Evolutionary conservation across 345 rosid genomes (phyloP).

Genomic region (Tarenaya hassleriana): DNA sequence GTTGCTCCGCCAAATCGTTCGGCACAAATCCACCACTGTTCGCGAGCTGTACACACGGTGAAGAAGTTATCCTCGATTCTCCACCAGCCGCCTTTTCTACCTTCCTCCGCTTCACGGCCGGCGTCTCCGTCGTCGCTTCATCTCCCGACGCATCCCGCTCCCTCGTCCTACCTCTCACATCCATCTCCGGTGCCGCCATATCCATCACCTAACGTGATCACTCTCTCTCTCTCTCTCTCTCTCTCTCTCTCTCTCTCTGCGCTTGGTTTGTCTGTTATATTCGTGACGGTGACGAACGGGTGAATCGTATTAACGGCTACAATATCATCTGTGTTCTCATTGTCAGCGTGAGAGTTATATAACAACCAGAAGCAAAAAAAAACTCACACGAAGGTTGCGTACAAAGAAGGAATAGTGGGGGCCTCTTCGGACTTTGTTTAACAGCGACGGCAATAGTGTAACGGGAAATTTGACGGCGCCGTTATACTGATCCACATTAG

Average conservation of each 20-base stretch:
- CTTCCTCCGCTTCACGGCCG: conserved; percentile 24
- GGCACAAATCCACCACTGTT: conserved; percentile 11
- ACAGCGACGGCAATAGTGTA: background rate
- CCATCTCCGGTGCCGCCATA: conserved; percentile 22
- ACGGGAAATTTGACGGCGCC: conserved; percentile 31
- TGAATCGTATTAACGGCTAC: background rate
- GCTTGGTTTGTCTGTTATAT: conserved; percentile 1
- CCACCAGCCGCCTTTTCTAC: conserved; percentile 13
- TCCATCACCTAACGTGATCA: conserved; percentile 8
- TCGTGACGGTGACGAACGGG: conserved; percentile 7
- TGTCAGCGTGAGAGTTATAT: too few species aligned
- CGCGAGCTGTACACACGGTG: conserved; percentile 24
- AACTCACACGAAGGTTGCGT: conserved; percentile 20
- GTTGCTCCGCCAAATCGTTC: conserved; percentile 22
- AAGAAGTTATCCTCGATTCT: conserved; percentile 20
- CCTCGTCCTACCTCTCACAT: conserved; percentile 17
- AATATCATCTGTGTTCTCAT: conserved; percentile 18
- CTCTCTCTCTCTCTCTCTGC: conserved; percentile 8
- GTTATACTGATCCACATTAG: background rate
- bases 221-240: conserved; percentile 14
- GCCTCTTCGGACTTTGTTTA: background rate
- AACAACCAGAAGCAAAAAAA: background rate
- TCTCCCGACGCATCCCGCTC: conserved; percentile 17
- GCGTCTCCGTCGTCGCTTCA: background rate
- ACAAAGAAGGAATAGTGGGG: conserved; percentile 7